Percentiles rank a stretch among this genome's conserved stretches.
Evolutionary conservation across 1,284 basidiomycete species (phyloP).

Genomic region (Ceratobasidium sp.): DNA sequence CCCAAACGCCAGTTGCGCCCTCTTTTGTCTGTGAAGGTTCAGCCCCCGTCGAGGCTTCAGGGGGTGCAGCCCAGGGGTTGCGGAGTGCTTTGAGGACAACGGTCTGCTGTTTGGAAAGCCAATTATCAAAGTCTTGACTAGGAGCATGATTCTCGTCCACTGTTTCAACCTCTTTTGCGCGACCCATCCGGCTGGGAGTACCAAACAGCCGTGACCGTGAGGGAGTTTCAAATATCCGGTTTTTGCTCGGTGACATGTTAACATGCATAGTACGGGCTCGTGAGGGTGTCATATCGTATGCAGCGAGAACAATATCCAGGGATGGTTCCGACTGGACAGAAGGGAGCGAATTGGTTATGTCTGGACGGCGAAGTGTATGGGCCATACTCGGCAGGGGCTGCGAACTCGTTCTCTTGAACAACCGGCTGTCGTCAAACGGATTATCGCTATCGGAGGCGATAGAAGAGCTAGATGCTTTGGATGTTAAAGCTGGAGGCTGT

Average conservation of each 20-base stretch:
- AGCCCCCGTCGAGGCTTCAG: neutral
- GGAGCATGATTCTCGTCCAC: constrained; percentile 13
- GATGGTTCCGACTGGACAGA: constrained; percentile 31
- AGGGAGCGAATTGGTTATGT: constrained; percentile 10
- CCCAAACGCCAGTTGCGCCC: neutral
- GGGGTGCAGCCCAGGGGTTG: constrained; percentile 24
- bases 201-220: constrained; percentile 37
- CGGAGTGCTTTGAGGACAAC: constrained; percentile 14
- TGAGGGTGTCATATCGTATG: constrained; percentile 44
- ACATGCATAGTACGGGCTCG: constrained; percentile 37
- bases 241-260: constrained; percentile 42
- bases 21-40: neutral
- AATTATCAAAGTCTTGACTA: constrained; percentile 20
- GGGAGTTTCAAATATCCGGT: constrained; percentile 20
- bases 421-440: constrained; percentile 31
- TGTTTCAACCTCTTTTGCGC: constrained; percentile 28
- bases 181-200: constrained; percentile 32
- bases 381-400: constrained; percentile 1
- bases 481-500: neutral
- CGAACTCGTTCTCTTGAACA: constrained; percentile 34
- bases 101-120: constrained; percentile 33
- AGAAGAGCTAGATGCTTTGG: constrained; percentile 16
- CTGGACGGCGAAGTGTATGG: constrained; percentile 18
- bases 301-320: constrained; percentile 36
- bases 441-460: constrained; percentile 28